Conservation (phyloP, 73 alveolate genomes). For the Halteria grandinella region DNA sequence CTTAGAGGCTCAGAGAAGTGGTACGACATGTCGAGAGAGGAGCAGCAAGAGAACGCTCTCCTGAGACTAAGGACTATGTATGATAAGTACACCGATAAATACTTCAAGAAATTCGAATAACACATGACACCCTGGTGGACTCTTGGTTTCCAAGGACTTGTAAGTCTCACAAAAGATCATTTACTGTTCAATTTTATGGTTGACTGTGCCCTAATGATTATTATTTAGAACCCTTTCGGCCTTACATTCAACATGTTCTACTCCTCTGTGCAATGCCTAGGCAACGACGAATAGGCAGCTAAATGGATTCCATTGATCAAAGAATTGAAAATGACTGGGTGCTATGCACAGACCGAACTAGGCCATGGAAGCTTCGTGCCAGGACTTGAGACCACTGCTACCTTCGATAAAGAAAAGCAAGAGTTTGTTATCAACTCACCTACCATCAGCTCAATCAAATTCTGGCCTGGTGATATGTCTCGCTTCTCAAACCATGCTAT, state of each 20-base stretch:
- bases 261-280: conserved; percentile 51
- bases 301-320: conserved; percentile 62
- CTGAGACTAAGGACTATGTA: conserved; percentile 22
- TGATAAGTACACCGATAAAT: conserved; percentile 21
- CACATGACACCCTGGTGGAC: background rate
- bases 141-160: conserved; percentile 9
- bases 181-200: too few species aligned
- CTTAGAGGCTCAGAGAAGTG: conserved; percentile 34
- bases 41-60: conserved; percentile 42
- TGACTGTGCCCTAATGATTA: conserved; percentile 1
- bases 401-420: conserved; percentile 67
- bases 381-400: conserved; percentile 81
- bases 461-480: conserved; percentile 85
- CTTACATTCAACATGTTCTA: conserved; percentile 60
- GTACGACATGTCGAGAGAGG: conserved; percentile 63
- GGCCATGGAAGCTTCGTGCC: conserved; percentile 92
- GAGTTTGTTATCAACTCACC: conserved; percentile 74
- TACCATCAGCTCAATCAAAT: conserved; percentile 65
- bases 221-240: conserved; percentile 37
- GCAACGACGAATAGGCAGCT: conserved; percentile 67
- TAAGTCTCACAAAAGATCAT: too few species aligned
- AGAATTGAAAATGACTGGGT: conserved; percentile 64
- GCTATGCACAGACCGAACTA: conserved; percentile 89
- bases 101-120: background rate
- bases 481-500: conserved; percentile 75